A percentile compares a stretch with the other conserved stretches of the same genome.
These are phyloP conservation scores for Annulohypoxylon nitens DNA, from an alignment of 495 filamentous ascomycete genomes.

Conservation along the genomic window DNA sequence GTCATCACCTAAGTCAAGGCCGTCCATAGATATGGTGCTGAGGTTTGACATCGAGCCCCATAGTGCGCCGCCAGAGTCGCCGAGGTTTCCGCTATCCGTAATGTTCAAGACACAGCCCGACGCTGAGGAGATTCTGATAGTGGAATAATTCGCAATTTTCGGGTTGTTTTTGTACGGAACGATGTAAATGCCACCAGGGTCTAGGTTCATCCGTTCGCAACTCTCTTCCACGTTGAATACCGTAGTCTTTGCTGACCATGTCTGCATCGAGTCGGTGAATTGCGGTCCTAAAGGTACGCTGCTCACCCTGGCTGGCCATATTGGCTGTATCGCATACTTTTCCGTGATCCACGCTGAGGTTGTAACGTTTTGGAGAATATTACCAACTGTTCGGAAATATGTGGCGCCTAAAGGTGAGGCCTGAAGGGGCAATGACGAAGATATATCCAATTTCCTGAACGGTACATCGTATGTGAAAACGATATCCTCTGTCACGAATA, in stretches of 20 bases:
- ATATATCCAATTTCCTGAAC: conserved; percentile 43
- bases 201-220: conserved; percentile 11
- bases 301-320: conserved; percentile 52
- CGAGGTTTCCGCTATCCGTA: not conserved
- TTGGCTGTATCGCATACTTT: conserved; percentile 54
- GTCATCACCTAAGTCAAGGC: not conserved
- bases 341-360: conserved; percentile 59
- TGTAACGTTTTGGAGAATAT: conserved; percentile 53
- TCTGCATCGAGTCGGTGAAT: conserved; percentile 38
- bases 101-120: conserved; percentile 10
- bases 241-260: conserved; percentile 53
- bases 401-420: conserved; percentile 27
- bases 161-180: not conserved
- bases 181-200: not conserved
- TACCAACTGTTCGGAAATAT: conserved; percentile 53
- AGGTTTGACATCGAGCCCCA: conserved; percentile 2
- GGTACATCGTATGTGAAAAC: conserved; percentile 37
- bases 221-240: conserved; percentile 49
- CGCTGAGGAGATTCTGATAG: not conserved
- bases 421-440: conserved; percentile 37
- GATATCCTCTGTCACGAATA: conserved; percentile 45
- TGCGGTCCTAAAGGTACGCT: conserved; percentile 43
- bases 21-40: not conserved
- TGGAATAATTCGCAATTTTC: not conserved
- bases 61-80: not conserved